Percentiles rank a stretch among this genome's conserved stretches.
Conservation (phyloP, 179 eudicot species). For the Sideroxylon spinosum region DNA sequence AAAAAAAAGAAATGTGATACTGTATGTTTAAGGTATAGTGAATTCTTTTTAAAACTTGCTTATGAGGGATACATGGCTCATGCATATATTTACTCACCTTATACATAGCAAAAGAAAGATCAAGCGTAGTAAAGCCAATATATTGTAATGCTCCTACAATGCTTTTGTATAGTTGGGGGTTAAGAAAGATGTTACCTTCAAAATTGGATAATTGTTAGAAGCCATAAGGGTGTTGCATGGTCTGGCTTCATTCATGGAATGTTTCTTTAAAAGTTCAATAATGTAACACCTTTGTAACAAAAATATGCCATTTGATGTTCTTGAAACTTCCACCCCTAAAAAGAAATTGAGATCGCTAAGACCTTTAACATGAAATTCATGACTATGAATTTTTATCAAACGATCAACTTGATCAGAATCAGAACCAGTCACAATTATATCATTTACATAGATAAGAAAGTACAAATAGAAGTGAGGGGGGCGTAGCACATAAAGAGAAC, state of each 20-base stretch:
- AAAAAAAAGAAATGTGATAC: too few species aligned
- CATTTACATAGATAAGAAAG: neutral
- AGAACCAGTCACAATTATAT: neutral
- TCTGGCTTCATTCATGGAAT: neutral
- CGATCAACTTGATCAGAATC: neutral
- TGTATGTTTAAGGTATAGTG: too few species aligned
- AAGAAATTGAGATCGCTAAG: neutral
- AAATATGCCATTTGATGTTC: neutral
- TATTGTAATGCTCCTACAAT: constrained; percentile 3
- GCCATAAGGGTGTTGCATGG: neutral
- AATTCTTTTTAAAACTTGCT: too few species aligned
- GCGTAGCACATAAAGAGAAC: neutral
- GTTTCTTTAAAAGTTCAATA: neutral
- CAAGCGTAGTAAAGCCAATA: neutral
- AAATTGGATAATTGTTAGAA: neutral
- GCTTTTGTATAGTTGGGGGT: neutral
- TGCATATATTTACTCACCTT: too few species aligned
- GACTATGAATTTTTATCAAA: neutral
- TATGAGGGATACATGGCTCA: too few species aligned
- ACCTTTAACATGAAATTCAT: neutral
- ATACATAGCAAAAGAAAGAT: neutral
- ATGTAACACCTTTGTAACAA: neutral
- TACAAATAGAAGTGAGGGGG: too few species aligned
- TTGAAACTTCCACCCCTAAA: neutral
- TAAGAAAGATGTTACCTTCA: neutral